phyloP scores from a whole-genome alignment of 768 basidiomycete genomes.

The Collybia sordida region DNA sequence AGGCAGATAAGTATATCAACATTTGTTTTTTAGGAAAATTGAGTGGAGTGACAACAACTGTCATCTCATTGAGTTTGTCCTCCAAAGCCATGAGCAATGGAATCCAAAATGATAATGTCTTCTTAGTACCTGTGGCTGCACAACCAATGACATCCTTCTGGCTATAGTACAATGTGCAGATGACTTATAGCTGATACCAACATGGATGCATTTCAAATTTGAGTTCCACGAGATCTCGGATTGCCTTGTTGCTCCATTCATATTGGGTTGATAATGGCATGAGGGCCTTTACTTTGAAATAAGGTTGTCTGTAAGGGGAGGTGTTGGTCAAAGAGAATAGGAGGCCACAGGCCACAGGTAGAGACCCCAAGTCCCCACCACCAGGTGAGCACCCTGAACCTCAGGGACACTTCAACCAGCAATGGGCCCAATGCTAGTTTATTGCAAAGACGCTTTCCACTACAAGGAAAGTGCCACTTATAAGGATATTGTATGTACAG shows the following conservation, averaged over 20 bases:
- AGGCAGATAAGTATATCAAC: slow-evolving; percentile 14
- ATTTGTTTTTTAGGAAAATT: slow-evolving; percentile 30
- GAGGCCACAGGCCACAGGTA: too few relatives aligned
- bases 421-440: too few relatives aligned
- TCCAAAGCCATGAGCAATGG: slow-evolving; percentile 16
- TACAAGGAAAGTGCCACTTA: too few relatives aligned
- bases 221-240: not conserved
- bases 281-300: too few relatives aligned
- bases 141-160: slow-evolving; percentile 18
- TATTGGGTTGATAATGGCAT: too few relatives aligned
- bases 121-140: slow-evolving; percentile 17
- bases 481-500: too few relatives aligned
- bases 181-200: not conserved
- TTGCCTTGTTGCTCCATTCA: not conserved
- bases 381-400: too few relatives aligned
- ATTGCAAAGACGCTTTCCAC: too few relatives aligned
- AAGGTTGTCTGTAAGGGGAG: too few relatives aligned
- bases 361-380: too few relatives aligned
- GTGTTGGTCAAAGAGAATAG: too few relatives aligned
- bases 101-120: slow-evolving; percentile 19
- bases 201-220: slow-evolving; percentile 1
- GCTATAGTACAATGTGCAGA: not conserved
- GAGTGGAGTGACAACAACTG: slow-evolving; percentile 16
- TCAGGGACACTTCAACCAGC: too few relatives aligned
- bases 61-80: slow-evolving; percentile 14